Base-by-base conservation (phyloP, 2,329 filamentous ascomycete species). In the Calonectria pseudoreteaudii region DNA sequence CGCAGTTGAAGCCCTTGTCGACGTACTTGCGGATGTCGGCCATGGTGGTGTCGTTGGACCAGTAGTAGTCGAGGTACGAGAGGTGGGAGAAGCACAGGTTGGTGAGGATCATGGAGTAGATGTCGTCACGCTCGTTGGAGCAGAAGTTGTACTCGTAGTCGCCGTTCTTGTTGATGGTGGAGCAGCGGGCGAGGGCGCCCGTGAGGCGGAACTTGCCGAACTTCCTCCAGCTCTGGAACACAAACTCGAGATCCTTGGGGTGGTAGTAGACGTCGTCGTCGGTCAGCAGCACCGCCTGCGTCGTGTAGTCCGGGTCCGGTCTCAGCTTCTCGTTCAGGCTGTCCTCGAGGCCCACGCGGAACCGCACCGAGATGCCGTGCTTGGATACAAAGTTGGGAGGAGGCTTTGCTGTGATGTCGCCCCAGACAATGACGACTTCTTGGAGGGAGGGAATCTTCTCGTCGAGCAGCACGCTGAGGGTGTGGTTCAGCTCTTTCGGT, bases 241-340 rank as follows among this genome's bases (percentile, higher is more conserved):
- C 83, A 8, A 82, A 86, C 0, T 85, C 83, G 2, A 86, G 77
- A 62, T 86, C 84, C 0, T 73, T 60, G 16, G 83, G 83, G 20
- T 81, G 76, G 72, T 83, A 85, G 73, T 82, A 83, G 62, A 85
- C 82, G 70, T 86, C 84, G 70, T 85, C 84, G 68, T 86, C 84
- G 26, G 81, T 82, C 0, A 85, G 76, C 6, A 86, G 79, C 18
- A 86, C 80, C 26, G 82, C 84, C 50, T 85, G 78, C 6, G 84
- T 86, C 31, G 78, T 64, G 76, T 82, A 85, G 0, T 72, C 67
- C 0, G 82, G 79, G 36, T 85, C 82, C 2, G 83, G 81, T 67
- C 79, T 75, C n/a, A 86, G 78, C 65, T 85, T 85, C 64, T 82
- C 76, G 76, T 85, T 86, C 11, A 84, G 79, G 71, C 82, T 84